Percentiles rank a stretch among this genome's conserved stretches.
Evolutionary conservation across 2,329 filamentous ascomycete genomes (phyloP).

Genomic region (Cordyceps pruinosa): DNA sequence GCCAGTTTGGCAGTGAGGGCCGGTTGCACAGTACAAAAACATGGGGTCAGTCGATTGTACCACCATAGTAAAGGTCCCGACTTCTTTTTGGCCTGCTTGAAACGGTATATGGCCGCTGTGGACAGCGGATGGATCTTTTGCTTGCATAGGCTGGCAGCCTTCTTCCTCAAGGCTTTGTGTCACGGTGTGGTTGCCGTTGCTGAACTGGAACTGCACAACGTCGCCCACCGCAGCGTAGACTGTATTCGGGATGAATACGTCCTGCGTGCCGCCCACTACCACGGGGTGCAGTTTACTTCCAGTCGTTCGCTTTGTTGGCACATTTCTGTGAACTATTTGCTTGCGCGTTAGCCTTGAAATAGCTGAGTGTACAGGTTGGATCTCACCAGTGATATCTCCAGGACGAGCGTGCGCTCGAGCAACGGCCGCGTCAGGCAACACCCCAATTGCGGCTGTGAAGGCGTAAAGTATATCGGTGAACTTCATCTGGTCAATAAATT

Average conservation of each 20-base stretch:
- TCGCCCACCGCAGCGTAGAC: constrained; percentile 29
- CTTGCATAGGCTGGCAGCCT: constrained; percentile 33
- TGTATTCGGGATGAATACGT: constrained; percentile 31
- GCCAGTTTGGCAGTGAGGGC: constrained; percentile 41
- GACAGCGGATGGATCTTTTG: constrained; percentile 24
- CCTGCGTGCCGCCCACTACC: constrained; percentile 31
- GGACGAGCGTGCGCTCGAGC: not conserved
- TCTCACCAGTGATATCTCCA: not conserved
- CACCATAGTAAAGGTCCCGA: constrained; percentile 41
- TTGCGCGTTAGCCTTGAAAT: not conserved
- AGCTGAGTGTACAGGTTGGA: not conserved
- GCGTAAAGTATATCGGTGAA: not conserved
- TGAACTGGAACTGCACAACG: constrained; percentile 38
- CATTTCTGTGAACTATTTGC: not conserved
- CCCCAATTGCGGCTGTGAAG: not conserved
- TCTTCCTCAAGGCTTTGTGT: constrained; percentile 31
- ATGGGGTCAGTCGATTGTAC: constrained; percentile 38
- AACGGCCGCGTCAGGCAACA: not conserved
- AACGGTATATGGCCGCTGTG: constrained; percentile 37
- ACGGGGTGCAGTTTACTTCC: constrained; percentile 24
- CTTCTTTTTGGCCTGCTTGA: constrained; percentile 26
- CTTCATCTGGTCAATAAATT: not conserved
- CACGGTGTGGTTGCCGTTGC: constrained; percentile 36
- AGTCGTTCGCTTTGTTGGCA: not conserved
- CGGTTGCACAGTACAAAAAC: constrained; percentile 45